phyloP scores from a whole-genome alignment of 202 grass and related monocot genomes.

The Digitaria exilis region DNA sequence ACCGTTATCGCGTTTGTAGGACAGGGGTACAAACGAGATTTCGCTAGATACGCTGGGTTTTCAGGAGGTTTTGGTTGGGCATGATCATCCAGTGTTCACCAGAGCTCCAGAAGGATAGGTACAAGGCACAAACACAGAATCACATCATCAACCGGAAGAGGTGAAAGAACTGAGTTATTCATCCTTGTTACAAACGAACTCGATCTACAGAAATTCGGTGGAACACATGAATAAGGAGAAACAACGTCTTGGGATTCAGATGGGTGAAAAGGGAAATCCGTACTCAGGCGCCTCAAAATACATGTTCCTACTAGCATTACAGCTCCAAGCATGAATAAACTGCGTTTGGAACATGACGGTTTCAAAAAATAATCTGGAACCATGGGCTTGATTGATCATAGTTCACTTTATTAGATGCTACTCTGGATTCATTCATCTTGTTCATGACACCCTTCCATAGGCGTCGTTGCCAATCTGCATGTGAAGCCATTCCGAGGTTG shows the following conservation, averaged over 20 bases:
- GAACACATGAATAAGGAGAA: constrained; percentile 28
- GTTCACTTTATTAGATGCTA: constrained; percentile 23
- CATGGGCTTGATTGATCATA: constrained; percentile 39
- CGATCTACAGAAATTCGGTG: constrained; percentile 27
- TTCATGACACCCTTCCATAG: constrained; percentile 92
- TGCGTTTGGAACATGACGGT: constrained; percentile 47
- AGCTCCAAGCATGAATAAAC: constrained; percentile 56
- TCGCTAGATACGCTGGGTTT: constrained; percentile 10
- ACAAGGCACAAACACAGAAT: background rate
- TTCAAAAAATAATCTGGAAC: constrained; percentile 48
- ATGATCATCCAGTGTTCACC: background rate
- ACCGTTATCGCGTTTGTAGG: constrained; percentile 21
- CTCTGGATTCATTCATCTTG: constrained; percentile 5
- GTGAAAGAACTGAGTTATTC: constrained; percentile 15
- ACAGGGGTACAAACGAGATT: constrained; percentile 42
- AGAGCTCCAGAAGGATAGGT: background rate
- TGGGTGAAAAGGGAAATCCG: background rate
- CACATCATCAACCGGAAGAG: background rate
- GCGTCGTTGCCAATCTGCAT: constrained; percentile 78
- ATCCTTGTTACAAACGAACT: constrained; percentile 14
- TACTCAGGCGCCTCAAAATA: constrained; percentile 41
- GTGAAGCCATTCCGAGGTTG: constrained; percentile 86
- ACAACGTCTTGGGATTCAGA: background rate
- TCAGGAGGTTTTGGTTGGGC: constrained; percentile 9
- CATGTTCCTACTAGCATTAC: constrained; percentile 46